Evolutionary conservation across 106 monocot species (phyloP).

Genomic region (Narthecium ossifragum): DNA sequence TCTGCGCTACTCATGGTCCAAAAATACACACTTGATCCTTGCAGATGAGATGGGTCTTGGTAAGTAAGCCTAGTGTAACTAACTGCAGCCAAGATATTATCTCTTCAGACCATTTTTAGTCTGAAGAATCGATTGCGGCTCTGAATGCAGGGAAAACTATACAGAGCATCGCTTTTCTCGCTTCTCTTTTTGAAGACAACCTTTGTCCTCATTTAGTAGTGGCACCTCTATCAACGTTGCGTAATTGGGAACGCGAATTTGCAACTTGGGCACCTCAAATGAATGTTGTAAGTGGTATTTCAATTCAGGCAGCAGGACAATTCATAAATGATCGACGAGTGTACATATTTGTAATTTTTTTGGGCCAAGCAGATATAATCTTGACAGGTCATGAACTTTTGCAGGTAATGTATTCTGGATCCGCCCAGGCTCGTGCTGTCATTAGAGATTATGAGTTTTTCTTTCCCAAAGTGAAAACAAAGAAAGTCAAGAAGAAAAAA

Average conservation of each 20-base stretch:
- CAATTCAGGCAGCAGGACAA: neutral
- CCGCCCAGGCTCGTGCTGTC: slow-evolving; percentile 62
- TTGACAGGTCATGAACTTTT: neutral
- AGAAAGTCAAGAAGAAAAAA: slow-evolving; percentile 63
- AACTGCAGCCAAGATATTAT: too few relatives aligned
- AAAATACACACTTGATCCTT: slow-evolving; percentile 90
- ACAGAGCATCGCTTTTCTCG: slow-evolving; percentile 98
- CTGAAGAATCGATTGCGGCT: too few relatives aligned
- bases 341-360: neutral
- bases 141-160: slow-evolving; percentile 96
- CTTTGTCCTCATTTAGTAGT: slow-evolving; percentile 79
- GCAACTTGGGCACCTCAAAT: slow-evolving; percentile 97
- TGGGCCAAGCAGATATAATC: neutral
- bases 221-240: slow-evolving; percentile 92
- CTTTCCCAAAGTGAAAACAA: slow-evolving; percentile 59
- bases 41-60: slow-evolving; percentile 99
- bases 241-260: slow-evolving; percentile 99
- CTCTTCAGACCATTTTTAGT: too few relatives aligned
- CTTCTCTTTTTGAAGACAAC: slow-evolving; percentile 87
- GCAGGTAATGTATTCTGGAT: slow-evolving; percentile 97
- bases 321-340: neutral
- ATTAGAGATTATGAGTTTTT: slow-evolving; percentile 87
- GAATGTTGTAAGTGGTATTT: slow-evolving; percentile 80
- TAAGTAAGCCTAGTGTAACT: too few relatives aligned
- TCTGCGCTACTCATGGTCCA: slow-evolving; percentile 95